These are phyloP conservation scores for Penicillium cosmopolitanum DNA, from an alignment of 495 filamentous ascomycete species.

Conservation along the genomic window DNA sequence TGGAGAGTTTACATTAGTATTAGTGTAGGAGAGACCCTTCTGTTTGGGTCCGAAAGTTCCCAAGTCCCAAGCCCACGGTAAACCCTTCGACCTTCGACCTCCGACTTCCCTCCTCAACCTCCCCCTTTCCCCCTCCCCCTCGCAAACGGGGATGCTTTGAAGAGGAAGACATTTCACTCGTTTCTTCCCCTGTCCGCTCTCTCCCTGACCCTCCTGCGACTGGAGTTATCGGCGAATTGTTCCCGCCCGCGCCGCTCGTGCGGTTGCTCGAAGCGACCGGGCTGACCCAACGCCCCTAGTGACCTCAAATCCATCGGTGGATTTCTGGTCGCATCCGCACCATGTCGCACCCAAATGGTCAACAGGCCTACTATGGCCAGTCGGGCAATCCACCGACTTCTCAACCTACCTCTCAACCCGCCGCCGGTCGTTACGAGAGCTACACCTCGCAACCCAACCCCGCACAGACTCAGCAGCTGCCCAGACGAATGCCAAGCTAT, in stretches of 20 bases:
- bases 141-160: background rate
- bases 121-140: background rate
- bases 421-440: slow-evolving; percentile 25
- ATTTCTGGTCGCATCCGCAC: slow-evolving; percentile 6
- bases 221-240: slow-evolving; percentile 12
- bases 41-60: background rate
- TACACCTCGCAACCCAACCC: slow-evolving; percentile 28
- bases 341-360: slow-evolving; percentile 57
- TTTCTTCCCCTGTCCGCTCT: background rate
- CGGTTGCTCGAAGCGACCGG: background rate
- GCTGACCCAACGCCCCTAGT: too few relatives aligned
- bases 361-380: slow-evolving; percentile 49
- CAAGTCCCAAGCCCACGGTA: slow-evolving; percentile 12
- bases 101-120: background rate
- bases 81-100: slow-evolving; percentile 9
- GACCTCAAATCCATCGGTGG: background rate
- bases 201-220: background rate
- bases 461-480: slow-evolving; percentile 33
- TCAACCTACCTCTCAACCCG: slow-evolving; percentile 27
- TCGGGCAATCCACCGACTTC: slow-evolving; percentile 37
- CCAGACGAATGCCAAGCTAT: slow-evolving; percentile 71
- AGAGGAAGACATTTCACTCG: background rate
- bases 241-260: slow-evolving; percentile 11
- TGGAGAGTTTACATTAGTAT: background rate
- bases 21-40: background rate